Conservation (phyloP, 768 basidiomycete genomes). For the Rubroboletus satanas region DNA sequence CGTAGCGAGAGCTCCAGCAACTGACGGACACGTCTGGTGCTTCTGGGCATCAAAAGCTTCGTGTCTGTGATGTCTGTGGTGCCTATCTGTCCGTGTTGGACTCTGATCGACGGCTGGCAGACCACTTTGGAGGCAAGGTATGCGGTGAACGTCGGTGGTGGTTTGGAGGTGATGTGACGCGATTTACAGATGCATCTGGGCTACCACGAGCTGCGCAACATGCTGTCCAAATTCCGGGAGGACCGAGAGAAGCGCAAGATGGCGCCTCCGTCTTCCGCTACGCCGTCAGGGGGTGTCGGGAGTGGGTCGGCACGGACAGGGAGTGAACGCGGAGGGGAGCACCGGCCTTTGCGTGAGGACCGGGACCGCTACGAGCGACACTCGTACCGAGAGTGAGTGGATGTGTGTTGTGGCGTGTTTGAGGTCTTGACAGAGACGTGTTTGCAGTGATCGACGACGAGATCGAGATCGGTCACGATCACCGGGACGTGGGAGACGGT, state of each 20-base stretch:
- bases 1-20: constrained; percentile 87
- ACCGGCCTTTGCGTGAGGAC: constrained; percentile 58
- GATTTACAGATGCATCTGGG: constrained; percentile 90
- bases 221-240: constrained; percentile 87
- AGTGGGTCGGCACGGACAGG: constrained; percentile 39
- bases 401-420: constrained; percentile 18
- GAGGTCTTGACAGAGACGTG: constrained; percentile 8
- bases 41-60: constrained; percentile 98
- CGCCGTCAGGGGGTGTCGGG: constrained; percentile 36
- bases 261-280: constrained; percentile 41
- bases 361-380: constrained; percentile 71
- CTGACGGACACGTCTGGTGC: constrained; percentile 97
- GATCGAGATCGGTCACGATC: constrained; percentile 74
- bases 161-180: constrained; percentile 28
- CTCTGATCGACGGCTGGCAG: constrained; percentile 96
- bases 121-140: constrained; percentile 99
- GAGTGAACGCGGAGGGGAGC: constrained; percentile 46
- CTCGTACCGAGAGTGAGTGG: constrained; percentile 64
- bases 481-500: constrained; percentile 56
- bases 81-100: constrained; percentile 98
- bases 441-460: constrained; percentile 59
- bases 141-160: constrained; percentile 31
- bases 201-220: constrained; percentile 95
- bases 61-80: constrained; percentile 99
- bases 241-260: constrained; percentile 80